Percentiles rank a stretch among this genome's conserved stretches.
Evolutionary conservation across 176 grass and related monocot species (phyloP).

Genomic region (Hordeum marinum): DNA sequence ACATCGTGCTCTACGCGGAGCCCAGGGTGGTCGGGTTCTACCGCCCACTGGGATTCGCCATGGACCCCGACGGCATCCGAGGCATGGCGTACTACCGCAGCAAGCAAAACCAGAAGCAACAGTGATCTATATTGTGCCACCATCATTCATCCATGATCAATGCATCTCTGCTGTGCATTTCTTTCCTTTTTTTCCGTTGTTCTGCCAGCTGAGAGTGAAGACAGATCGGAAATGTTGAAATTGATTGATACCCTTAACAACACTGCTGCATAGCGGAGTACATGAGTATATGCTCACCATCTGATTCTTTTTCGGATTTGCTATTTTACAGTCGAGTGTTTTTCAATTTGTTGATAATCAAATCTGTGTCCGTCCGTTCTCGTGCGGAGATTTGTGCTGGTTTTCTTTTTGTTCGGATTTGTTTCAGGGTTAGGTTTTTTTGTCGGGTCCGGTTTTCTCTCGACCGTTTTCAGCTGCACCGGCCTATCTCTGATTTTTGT

Average conservation of each 20-base stretch:
- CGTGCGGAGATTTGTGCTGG: too few species aligned
- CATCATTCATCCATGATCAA: neutral
- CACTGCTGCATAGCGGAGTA: too few species aligned
- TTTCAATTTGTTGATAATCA: too few species aligned
- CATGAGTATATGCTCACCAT: too few species aligned
- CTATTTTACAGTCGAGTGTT: too few species aligned
- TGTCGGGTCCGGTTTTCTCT: too few species aligned
- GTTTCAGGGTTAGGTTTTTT: too few species aligned
- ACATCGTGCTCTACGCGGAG: conserved; percentile 93
- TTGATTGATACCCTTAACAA: neutral
- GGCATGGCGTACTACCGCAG: conserved; percentile 82
- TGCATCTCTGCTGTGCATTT: neutral
- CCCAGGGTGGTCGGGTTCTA: conserved; percentile 74
- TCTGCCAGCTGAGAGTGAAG: neutral
- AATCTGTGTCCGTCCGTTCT: too few species aligned
- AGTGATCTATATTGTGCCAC: neutral
- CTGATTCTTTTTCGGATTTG: too few species aligned
- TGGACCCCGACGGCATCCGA: conserved; percentile 72
- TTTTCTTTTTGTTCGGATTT: too few species aligned
- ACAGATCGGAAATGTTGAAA: neutral
- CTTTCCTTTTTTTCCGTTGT: neutral
- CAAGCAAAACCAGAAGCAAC: conserved; percentile 28
- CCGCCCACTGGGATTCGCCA: conserved; percentile 63
- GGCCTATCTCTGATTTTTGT: too few species aligned
- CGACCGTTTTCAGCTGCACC: too few species aligned